Base-by-base conservation (phyloP, 495 filamentous ascomycete species). In the Hypoxylon lienhwacheense region DNA sequence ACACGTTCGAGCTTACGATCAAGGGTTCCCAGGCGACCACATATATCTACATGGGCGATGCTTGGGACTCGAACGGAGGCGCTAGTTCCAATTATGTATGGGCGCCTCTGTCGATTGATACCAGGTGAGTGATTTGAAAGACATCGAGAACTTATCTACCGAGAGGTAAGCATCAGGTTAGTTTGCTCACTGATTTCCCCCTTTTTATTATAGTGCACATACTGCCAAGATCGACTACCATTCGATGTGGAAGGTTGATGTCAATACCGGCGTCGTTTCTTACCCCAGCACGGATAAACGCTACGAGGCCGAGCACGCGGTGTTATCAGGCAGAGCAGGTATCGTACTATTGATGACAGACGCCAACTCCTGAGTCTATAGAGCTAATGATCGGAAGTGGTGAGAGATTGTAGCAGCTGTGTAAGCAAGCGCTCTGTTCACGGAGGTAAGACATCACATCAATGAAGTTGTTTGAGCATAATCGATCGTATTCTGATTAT, bases 1-100 rank as follows among this genome's bases (percentile, higher is more conserved):
- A 76, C 43, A 75, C 73, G 1, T 70, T 69, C 39, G 74, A 77
- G 51, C 26, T 77, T 15, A 73, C 71, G 2, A 63, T 77, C 4
- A 46, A 55, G 48, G 73, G 73, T 5, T 66, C 66, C 5, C 49
- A 73, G 44, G 58, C 55, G 54, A 74, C 71, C 5, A 74, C 71
- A 5, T 68, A 73, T 52, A 64, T 77, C 12, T 77, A 71, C 48
- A 75, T 75, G 70, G 73, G 73, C 16, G 73, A 77, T 54, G 59
- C 61, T 3, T 75, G 72, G 72, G 72, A 74, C 51, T 66, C 65
- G 5, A 70, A 64, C 20, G 74, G 74, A 16, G 71, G 72, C 6
- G 63, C 64, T 5, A 55, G 39, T 45, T 71, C 59, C 8, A 75
- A 73, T 52, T 72, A 73, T 45, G 65, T 71, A 10, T 75, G 72